phyloP scores from a whole-genome alignment of 345 rosid species.

The Nephelium lappaceum region DNA sequence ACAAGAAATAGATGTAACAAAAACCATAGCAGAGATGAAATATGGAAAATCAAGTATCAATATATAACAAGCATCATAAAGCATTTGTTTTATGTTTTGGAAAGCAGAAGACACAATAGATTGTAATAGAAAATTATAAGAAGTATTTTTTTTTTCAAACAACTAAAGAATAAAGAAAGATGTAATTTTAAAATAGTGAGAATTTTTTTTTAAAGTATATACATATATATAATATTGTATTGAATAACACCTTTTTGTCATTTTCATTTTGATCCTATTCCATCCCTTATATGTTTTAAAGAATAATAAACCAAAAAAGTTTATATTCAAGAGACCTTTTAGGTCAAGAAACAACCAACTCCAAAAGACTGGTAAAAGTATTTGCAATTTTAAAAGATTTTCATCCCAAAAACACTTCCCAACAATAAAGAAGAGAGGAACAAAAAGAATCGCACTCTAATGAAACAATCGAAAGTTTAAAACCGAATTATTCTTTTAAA shows the following conservation, averaged over 20 bases:
- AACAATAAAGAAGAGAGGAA: not conserved
- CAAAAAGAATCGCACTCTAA: not conserved
- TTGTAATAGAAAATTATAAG: not conserved
- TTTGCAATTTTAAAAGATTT: not conserved
- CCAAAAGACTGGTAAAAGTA: not conserved
- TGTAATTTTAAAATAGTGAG: not conserved
- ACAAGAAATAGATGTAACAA: not conserved
- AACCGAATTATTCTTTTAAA: not conserved
- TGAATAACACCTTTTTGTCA: not conserved
- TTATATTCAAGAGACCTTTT: not conserved
- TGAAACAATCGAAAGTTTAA: not conserved
- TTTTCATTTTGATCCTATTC: not conserved
- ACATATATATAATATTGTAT: not conserved
- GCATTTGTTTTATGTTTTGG: not conserved
- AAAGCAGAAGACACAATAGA: not conserved
- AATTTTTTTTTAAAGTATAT: not conserved
- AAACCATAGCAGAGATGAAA: not conserved
- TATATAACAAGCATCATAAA: not conserved
- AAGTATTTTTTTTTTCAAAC: not conserved
- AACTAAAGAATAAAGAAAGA: not conserved
- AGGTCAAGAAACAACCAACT: not conserved
- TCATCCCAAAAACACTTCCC: slow-evolving; percentile 2
- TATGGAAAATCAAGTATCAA: not conserved
- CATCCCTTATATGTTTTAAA: not conserved
- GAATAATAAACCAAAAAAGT: not conserved